Evolutionary conservation across 208 protist genomes (phyloP), one percentile per base, ranked within the genome.

Genomic region (Trypanosoma theileri): DNA sequence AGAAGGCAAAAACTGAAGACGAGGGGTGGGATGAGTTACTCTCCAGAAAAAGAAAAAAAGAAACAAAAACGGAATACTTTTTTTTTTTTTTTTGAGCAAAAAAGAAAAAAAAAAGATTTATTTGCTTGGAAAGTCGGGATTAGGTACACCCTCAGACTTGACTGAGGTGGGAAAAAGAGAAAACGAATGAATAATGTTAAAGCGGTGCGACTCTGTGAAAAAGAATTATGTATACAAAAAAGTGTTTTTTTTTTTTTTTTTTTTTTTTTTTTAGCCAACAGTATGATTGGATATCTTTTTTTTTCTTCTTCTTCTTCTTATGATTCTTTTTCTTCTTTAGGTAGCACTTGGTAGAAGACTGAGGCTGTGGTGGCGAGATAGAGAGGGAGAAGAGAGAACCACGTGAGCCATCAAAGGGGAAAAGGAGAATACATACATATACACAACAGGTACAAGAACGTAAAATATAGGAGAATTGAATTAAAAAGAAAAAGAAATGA

Each of bases 1-100:
- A 53, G 9, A 48, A 44, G 4, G 22, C n/a, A 50, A 45, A 14
- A 13, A 48, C 3, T 61, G 16, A 44, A 61, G 1, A 17, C 11
- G 41, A 61, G 2, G 17, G 44, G 21, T 48, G 6, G 28, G 4
- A 35, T 1, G 28, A 6, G 4, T 35, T 1, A 35, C 28, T 35
- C 28, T 35, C 28, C 28, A 35, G n/a, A 51, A 62, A 62, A 45
- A 62, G 51, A 62, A 62, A 51, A 45, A 51, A 62, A 62, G 16
- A 62, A 62, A 62, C 50, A 51, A 45, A 14, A 60, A 46, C 3
- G 13, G 11, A 40, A 31, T 6, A 0, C 46, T 62, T 62, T 50
- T 51, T 51, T 62, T 62, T 51, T 62, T 61, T 61, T 61, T 61
- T 61, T 24, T 22, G 24, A 48, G 4, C 4, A 61, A 21, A 24